These are phyloP conservation scores for Craterostigma plantagineum DNA, from an alignment of 257 asterid genomes.

Conservation along the genomic window DNA sequence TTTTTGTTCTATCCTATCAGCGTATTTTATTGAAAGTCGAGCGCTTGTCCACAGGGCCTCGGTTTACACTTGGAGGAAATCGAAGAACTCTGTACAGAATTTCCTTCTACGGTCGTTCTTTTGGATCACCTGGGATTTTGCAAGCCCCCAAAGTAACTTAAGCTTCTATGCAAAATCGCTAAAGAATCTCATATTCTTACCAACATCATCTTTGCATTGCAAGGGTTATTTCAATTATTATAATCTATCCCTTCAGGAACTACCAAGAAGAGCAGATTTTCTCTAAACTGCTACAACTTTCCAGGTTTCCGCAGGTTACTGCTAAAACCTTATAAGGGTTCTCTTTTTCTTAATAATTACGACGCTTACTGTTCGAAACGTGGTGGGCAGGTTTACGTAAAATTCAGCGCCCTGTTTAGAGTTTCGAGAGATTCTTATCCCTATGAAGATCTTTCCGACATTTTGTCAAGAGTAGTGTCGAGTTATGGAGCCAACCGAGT, in stretches of 20 bases:
- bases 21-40: too few species aligned
- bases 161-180: conserved; percentile 2
- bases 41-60: conserved; percentile 70
- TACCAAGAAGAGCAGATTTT: conserved; percentile 29
- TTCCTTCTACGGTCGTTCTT: conserved; percentile 58
- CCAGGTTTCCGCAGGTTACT: conserved; percentile 64
- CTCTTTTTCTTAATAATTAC: too few species aligned
- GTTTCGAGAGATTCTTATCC: conserved; percentile 53
- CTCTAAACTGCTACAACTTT: conserved; percentile 36
- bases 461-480: conserved; percentile 33
- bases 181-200: not conserved
- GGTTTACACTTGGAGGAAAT: conserved; percentile 56
- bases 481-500: conserved; percentile 59
- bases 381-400: conserved; percentile 68
- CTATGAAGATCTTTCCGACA: conserved; percentile 31
- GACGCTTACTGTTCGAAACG: too few species aligned
- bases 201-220: not conserved
- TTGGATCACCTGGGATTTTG: conserved; percentile 75
- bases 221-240: not conserved
- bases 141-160: conserved; percentile 58
- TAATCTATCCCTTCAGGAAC: conserved; percentile 20
- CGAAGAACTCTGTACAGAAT: conserved; percentile 52
- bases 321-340: not conserved
- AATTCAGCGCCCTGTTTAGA: conserved; percentile 64
- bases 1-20: too few species aligned